phyloP scores from a whole-genome alignment of 2,329 filamentous ascomycete species.

The Xylaria sp. region DNA sequence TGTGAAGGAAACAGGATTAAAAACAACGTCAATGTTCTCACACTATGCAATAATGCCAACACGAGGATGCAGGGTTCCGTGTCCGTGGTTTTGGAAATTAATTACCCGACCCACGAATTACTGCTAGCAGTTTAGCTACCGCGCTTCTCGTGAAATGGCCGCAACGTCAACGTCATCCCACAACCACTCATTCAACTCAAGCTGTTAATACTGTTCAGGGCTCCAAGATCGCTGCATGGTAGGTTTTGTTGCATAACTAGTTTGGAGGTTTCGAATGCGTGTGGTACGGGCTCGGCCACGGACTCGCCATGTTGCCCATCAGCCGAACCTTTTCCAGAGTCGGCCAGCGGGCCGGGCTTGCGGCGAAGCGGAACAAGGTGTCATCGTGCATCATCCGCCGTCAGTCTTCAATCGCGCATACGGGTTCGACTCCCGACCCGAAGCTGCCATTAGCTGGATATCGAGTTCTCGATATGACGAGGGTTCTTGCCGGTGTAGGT shows the following conservation, averaged over 20 bases:
- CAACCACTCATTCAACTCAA: background rate
- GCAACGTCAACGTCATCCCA: background rate
- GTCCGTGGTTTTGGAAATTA: too few relatives aligned
- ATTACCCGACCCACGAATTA: conserved; percentile 10
- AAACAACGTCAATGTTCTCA: too few relatives aligned
- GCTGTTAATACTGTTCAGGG: background rate
- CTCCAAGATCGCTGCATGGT: background rate
- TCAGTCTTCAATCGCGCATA: conserved; percentile 45
- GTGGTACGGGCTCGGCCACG: background rate
- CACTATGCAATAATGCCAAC: too few relatives aligned
- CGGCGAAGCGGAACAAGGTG: conserved; percentile 11
- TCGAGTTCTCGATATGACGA: conserved; percentile 93
- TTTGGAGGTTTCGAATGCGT: background rate
- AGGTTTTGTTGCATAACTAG: too few relatives aligned
- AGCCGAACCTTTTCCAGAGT: conserved; percentile 25
- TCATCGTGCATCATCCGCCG: conserved; percentile 31
- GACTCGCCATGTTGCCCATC: conserved; percentile 36
- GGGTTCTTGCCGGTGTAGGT: conserved; percentile 91
- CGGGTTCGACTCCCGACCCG: conserved; percentile 38
- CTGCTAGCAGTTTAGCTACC: background rate
- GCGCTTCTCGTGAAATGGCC: background rate
- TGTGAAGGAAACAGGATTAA: too few relatives aligned
- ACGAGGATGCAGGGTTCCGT: too few relatives aligned
- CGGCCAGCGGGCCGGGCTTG: conserved; percentile 26
- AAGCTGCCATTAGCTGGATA: conserved; percentile 80